Conservation (phyloP, 2,329 filamentous ascomycete species). For the Rhynchosporium agropyri region DNA sequence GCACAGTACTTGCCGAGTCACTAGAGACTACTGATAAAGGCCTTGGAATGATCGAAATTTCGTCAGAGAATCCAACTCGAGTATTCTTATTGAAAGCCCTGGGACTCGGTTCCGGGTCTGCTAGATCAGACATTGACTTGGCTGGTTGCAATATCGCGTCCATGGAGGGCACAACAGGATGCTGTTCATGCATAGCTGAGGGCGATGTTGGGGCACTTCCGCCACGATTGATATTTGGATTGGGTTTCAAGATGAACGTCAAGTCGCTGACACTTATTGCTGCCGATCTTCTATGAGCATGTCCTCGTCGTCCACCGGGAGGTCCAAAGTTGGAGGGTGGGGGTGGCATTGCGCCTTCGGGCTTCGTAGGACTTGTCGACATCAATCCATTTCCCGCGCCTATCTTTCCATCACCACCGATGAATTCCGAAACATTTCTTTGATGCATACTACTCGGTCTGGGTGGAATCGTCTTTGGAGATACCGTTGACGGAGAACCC, state of each 20-base stretch:
- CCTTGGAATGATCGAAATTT: slow-evolving; percentile 78
- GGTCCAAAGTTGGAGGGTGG: slow-evolving; percentile 51
- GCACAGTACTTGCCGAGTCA: slow-evolving; percentile 75
- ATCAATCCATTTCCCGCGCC: slow-evolving; percentile 52
- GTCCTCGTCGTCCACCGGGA: slow-evolving; percentile 63
- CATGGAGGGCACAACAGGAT: slow-evolving; percentile 31
- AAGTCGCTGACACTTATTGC: slow-evolving; percentile 80
- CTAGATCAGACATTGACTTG: slow-evolving; percentile 20
- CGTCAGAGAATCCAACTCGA: slow-evolving; percentile 82
- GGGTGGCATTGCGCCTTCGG: slow-evolving; percentile 58
- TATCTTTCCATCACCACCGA: slow-evolving; percentile 66
- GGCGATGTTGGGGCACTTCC: slow-evolving; percentile 48
- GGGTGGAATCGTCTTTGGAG: slow-evolving; percentile 51
- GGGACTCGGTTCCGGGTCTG: slow-evolving; percentile 23
- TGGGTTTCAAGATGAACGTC: slow-evolving; percentile 62
- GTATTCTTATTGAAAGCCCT: slow-evolving; percentile 50
- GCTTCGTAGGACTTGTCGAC: slow-evolving; percentile 71
- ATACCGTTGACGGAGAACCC: slow-evolving; percentile 48
- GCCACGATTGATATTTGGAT: slow-evolving; percentile 32
- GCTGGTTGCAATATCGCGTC: slow-evolving; percentile 32
- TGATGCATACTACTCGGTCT: slow-evolving; percentile 63
- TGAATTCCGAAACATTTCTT: slow-evolving; percentile 83
- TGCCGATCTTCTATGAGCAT: slow-evolving; percentile 78
- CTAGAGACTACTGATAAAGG: slow-evolving; percentile 84
- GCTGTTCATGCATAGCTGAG: slow-evolving; percentile 41